Evolutionary conservation across 257 asterid species (phyloP), one percentile per base, ranked within the genome.

Genomic region (Solanum boliviense): DNA sequence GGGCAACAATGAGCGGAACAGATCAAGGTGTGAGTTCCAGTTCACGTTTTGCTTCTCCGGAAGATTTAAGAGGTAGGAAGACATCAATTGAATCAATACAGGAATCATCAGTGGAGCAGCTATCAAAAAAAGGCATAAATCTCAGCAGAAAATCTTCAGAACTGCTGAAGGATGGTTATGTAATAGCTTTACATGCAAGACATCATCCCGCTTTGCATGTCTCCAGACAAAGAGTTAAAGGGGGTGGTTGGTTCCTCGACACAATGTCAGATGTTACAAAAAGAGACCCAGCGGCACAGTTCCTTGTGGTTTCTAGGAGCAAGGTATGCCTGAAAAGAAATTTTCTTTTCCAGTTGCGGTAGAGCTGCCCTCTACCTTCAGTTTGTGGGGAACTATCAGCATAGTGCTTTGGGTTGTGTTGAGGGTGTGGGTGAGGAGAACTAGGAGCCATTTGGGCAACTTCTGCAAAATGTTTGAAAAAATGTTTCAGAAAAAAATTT

Each of bases 231-330:
- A 94, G 99, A 92, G 94, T 93, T 88, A 88, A 95, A 91, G 99
- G 98, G 12, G 99, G 99, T 81, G 99, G 98, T 65, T 98, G 99
- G 99, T 96, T 98, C 93, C 95, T 98, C 39, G 99, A 98, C 88
- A 91, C 99, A 21, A 88, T 94, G 93, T 90, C 98, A 31, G 94
- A 92, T 89, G 96, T 96, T 25, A 91, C 98, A 74, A 96, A 94
- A 94, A 95, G 98, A 90, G 99, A 98, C 92, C 99, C 99, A 86
- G 98, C 99, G 35, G 96, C 99, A 86, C 99, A 98, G 91, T 96
- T 98, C 91, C 96, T 98, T 70, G 95, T 96, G 86, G 99, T 92
- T 75, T 92, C 92, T 90, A 92, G 97, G 88, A 94, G 92, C 96
- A 95, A 96, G 99, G 99, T 96, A 56, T 82, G 93, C 90, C 90